Conservation (phyloP, 345 rosid genomes). For the Eucalyptus sp. region DNA sequence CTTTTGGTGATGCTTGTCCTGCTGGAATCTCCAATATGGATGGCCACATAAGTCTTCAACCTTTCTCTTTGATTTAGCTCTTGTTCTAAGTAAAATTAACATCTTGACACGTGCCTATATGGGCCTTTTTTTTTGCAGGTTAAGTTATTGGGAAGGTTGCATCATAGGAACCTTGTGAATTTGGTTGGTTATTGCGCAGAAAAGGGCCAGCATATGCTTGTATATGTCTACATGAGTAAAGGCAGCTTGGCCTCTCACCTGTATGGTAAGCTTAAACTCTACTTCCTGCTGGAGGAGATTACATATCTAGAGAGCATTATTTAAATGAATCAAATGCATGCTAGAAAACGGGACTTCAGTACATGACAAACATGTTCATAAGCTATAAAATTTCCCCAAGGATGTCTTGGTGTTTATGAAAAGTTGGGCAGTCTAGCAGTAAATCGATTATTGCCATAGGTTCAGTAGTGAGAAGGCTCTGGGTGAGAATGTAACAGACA, state of each 20-base stretch:
- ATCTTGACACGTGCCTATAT: background rate
- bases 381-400: background rate
- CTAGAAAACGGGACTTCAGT: background rate
- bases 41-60: background rate
- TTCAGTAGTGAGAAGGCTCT: background rate
- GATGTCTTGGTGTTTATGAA: background rate
- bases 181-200: conserved; percentile 96
- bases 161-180: conserved; percentile 93
- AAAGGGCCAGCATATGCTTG: conserved; percentile 87
- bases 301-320: background rate
- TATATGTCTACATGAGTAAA: conserved; percentile 95
- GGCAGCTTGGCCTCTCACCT: conserved; percentile 95
- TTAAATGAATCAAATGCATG: background rate
- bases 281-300: background rate
- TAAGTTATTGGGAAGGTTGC: conserved; percentile 89
- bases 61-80: background rate
- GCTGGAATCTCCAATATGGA: background rate
- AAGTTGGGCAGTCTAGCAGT: background rate
- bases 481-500: background rate
- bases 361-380: background rate
- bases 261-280: conserved; percentile 53
- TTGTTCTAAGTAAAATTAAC: background rate
- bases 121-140: conserved; percentile 35
- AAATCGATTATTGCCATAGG: background rate
- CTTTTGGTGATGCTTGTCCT: background rate